Percentiles rank a stretch among this genome's conserved stretches.
Evolutionary conservation across 306 rosid species (phyloP).

Genomic region (Malus domestica): ASM211411v1 NC_041801.1:5289501-5290000

Average conservation of each 20-base stretch:
- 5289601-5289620: not conserved
- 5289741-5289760: too few relatives aligned
- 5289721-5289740: not conserved
- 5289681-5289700: not conserved
- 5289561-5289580: not conserved
- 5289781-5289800: too few relatives aligned
- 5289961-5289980: too few relatives aligned
- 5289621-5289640: not conserved
- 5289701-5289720: not conserved
- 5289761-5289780: too few relatives aligned
- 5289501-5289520: constrained; percentile 14
- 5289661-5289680: not conserved
- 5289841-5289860: not conserved
- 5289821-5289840: not conserved
- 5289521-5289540: constrained; percentile 1
- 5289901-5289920: too few relatives aligned
- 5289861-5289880: too few relatives aligned
- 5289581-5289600: not conserved
- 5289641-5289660: not conserved
- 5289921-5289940: too few relatives aligned
- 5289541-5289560: not conserved
- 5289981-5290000: not conserved
- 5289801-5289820: too few relatives aligned
- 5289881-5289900: too few relatives aligned
- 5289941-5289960: too few relatives aligned